phyloP scores from a whole-genome alignment of 179 eudicot species.

The Sideroxylon spinosum region DNA sequence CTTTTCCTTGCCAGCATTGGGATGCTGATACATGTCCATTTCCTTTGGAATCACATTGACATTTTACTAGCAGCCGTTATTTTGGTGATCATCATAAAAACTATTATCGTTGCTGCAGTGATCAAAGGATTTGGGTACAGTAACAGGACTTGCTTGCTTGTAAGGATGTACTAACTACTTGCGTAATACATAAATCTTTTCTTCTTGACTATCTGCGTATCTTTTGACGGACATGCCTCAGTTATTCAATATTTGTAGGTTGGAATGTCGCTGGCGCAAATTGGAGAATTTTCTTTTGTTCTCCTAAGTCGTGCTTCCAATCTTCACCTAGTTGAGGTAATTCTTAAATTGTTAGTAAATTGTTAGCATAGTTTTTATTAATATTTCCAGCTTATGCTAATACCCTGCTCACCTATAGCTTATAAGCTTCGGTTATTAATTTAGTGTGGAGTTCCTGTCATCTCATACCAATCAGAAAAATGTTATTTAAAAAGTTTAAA shows the following conservation, averaged over 20 bases:
- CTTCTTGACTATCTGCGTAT: background rate
- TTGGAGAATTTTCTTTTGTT: conserved; percentile 75
- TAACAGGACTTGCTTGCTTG: conserved; percentile 75
- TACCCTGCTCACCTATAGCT: background rate
- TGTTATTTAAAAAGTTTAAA: background rate
- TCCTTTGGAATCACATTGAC: conserved; percentile 93
- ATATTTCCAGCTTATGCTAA: background rate
- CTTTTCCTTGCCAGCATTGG: conserved; percentile 96
- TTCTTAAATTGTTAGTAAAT: conserved; percentile 25
- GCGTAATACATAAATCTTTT: background rate
- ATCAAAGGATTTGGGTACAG: conserved; percentile 83
- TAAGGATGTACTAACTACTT: conserved; percentile 31
- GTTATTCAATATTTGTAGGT: conserved; percentile 35
- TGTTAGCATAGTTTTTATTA: conserved; percentile 22
- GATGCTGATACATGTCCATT: conserved; percentile 91
- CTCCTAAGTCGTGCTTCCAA: conserved; percentile 77
- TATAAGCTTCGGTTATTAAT: background rate
- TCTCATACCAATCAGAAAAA: background rate
- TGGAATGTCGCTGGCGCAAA: conserved; percentile 74
- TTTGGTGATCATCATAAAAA: conserved; percentile 66
- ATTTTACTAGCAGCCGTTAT: conserved; percentile 82
- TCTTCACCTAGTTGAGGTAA: conserved; percentile 63
- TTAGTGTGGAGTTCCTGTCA: background rate
- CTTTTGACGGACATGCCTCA: conserved; percentile 14
- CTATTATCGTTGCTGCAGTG: conserved; percentile 55